Conservation (phyloP, 306 rosid species). For the Glycine latifolia region DNA sequence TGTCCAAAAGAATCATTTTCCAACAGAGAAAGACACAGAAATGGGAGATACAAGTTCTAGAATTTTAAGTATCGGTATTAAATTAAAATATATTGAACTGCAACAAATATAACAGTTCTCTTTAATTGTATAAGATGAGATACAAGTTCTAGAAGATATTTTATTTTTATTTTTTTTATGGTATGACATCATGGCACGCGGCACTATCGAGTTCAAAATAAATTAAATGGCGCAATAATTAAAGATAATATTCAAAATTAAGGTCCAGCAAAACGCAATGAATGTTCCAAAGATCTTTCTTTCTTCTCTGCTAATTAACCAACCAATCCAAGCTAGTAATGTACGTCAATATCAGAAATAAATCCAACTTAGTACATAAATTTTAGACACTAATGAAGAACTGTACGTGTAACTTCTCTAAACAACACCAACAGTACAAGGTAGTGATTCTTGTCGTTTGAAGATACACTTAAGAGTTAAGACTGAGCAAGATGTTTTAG, state of each 20-base stretch:
- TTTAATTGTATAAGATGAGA: too few relatives aligned
- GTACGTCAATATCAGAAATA: conserved; percentile 50
- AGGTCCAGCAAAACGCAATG: background rate
- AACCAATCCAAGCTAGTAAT: conserved; percentile 59
- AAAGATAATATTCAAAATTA: background rate
- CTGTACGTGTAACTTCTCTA: conserved; percentile 59
- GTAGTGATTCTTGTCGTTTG: conserved; percentile 30
- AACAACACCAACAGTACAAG: conserved; percentile 28
- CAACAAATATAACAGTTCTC: too few relatives aligned
- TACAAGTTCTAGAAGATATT: too few relatives aligned
- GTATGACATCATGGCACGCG: background rate
- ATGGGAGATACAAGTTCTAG: too few relatives aligned
- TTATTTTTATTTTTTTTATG: background rate
- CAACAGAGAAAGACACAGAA: too few relatives aligned
- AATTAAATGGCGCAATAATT: background rate
- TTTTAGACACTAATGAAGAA: conserved; percentile 24
- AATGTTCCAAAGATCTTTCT: conserved; percentile 29
- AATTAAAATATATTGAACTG: too few relatives aligned
- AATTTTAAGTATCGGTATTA: too few relatives aligned
- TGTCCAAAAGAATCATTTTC: too few relatives aligned
- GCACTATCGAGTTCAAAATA: background rate
- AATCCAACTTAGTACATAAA: conserved; percentile 15
- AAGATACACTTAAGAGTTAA: conserved; percentile 27
- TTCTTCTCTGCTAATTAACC: conserved; percentile 42
- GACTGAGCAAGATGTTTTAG: conserved; percentile 33